These are phyloP conservation scores for Physocladia obscura DNA, from an alignment of 192 early-diverging fungal species.

Conservation along the genomic window DNA sequence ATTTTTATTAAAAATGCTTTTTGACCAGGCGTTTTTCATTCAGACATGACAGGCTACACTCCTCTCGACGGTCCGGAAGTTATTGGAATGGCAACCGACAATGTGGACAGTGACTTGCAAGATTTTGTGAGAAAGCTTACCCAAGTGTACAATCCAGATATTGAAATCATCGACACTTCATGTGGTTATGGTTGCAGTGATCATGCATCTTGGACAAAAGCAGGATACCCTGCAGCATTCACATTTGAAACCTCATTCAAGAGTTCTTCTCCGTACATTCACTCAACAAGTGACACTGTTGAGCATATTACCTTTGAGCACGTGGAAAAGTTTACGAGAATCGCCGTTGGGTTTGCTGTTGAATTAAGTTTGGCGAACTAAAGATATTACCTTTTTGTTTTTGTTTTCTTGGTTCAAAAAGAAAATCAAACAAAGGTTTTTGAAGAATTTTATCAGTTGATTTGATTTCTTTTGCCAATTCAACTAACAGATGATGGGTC, in stretches of 20 bases:
- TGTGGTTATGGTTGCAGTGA: conserved; percentile 88
- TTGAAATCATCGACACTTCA: conserved; percentile 67
- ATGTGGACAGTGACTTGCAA: conserved; percentile 61
- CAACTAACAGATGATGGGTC: too few relatives aligned
- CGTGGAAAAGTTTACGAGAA: conserved; percentile 84
- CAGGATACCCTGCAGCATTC: conserved; percentile 81
- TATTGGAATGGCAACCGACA: conserved; percentile 82
- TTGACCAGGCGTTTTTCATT: conserved; percentile 86
- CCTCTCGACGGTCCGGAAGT: conserved; percentile 48
- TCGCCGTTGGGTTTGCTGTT: conserved; percentile 80
- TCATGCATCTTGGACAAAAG: conserved; percentile 87
- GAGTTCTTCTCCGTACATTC: conserved; percentile 54
- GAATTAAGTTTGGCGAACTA: conserved; percentile 52
- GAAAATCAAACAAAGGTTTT: not conserved
- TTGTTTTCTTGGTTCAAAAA: not conserved
- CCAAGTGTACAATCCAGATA: conserved; percentile 58
- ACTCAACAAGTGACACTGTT: conserved; percentile 76
- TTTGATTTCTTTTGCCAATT: too few relatives aligned
- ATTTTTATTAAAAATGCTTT: too few relatives aligned
- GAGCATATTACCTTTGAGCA: conserved; percentile 80
- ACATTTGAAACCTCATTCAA: conserved; percentile 55
- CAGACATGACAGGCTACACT: conserved; percentile 93
- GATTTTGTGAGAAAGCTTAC: conserved; percentile 57
- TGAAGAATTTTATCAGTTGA: not conserved
- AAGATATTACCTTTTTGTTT: not conserved